A percentile compares a stretch with the other conserved stretches of the same genome.
These are phyloP conservation scores for Teratosphaeria viscida DNA, from an alignment of 2,329 filamentous ascomycete species.

Conservation along the genomic window DNA sequence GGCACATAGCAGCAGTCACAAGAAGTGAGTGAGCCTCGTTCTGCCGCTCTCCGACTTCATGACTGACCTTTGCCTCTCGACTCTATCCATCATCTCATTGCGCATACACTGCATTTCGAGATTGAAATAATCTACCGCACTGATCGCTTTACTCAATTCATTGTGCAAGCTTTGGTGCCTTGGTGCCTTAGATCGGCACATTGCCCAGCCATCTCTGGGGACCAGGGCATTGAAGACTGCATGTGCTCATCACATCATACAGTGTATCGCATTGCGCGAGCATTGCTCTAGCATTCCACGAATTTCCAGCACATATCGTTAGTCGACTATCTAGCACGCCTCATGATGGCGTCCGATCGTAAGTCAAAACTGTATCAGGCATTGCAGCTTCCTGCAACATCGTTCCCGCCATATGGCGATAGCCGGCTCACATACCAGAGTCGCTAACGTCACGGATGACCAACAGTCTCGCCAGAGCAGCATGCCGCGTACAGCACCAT, in stretches of 20 bases:
- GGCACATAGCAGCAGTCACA: background rate
- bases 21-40: background rate
- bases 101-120: background rate
- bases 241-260: background rate
- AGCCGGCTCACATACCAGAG: background rate
- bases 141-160: too few relatives aligned
- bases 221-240: background rate
- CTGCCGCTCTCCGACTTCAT: background rate
- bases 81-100: background rate
- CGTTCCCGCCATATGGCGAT: background rate
- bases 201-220: background rate
- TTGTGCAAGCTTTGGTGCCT: background rate
- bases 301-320: background rate
- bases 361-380: background rate
- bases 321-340: background rate
- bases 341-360: constrained; percentile 6
- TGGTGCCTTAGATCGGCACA: background rate
- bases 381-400: background rate
- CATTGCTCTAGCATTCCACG: background rate
- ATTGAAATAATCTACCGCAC: background rate
- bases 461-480: constrained; percentile 21
- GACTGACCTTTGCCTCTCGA: background rate
- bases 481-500: constrained; percentile 39
- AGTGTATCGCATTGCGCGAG: background rate
- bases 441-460: background rate